Conservation (phyloP, 176 grass and related monocot genomes). For the Cenchrus purpureus region DNA sequence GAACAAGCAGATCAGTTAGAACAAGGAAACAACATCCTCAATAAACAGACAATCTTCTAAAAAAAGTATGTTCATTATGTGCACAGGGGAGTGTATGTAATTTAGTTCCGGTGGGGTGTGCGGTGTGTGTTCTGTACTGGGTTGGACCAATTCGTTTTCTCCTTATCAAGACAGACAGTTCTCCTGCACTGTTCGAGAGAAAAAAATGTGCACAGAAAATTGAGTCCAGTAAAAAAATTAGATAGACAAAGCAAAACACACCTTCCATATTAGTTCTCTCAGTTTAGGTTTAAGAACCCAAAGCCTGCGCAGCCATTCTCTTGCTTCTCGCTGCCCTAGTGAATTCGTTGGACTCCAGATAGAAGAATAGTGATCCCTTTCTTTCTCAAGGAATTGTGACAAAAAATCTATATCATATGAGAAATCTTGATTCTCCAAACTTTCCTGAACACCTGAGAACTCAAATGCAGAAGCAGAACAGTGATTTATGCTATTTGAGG, state of each 20-base stretch:
- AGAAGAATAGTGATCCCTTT: slow-evolving; percentile 85
- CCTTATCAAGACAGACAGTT: no score
- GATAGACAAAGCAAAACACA: slow-evolving; percentile 11
- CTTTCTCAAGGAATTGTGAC: slow-evolving; percentile 87
- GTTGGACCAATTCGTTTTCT: no score
- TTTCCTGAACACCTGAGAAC: slow-evolving; percentile 45
- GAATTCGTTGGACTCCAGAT: slow-evolving; percentile 87
- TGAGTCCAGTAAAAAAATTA: slow-evolving; percentile 8
- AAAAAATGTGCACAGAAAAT: slow-evolving; percentile 16
- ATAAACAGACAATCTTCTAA: not conserved
- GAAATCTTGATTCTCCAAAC: slow-evolving; percentile 55
- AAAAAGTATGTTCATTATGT: slow-evolving; percentile 10
- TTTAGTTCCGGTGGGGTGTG: no score
- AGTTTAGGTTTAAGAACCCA: slow-evolving; percentile 87
- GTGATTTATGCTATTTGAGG: slow-evolving; percentile 33
- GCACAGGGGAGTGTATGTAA: not conserved
- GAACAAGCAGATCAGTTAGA: slow-evolving; percentile 31
- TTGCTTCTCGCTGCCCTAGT: slow-evolving; percentile 93
- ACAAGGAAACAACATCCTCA: slow-evolving; percentile 34
- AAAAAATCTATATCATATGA: slow-evolving; percentile 88
- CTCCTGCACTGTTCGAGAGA: no score
- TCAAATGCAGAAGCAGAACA: slow-evolving; percentile 55
- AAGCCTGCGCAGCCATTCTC: slow-evolving; percentile 89
- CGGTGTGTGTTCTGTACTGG: no score
- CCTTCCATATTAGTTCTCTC: slow-evolving; percentile 94